Conservation (phyloP, 2,329 filamentous ascomycete species). For the Rhynchosporium secalis region DNA sequence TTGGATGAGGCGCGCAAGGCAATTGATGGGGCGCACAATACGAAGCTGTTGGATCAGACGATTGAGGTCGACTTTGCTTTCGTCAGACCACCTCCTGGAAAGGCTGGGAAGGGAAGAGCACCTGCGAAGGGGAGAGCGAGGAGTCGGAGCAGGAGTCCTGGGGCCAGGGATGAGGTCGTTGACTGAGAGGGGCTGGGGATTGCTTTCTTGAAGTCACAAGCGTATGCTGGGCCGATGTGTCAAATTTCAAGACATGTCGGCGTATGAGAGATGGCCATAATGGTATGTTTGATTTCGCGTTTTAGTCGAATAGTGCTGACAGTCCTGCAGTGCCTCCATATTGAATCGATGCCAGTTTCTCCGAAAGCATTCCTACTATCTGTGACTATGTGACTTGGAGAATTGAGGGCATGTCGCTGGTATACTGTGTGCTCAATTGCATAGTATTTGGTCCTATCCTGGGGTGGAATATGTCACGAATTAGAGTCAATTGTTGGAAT, state of each 20-base stretch:
- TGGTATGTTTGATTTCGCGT: slow-evolving; percentile 41
- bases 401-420: not conserved
- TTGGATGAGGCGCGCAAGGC: slow-evolving; percentile 78
- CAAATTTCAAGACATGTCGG: slow-evolving; percentile 30
- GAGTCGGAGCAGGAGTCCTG: slow-evolving; percentile 39
- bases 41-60: slow-evolving; percentile 79
- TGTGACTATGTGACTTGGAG: not conserved
- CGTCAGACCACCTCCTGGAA: slow-evolving; percentile 72
- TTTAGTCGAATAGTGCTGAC: not conserved
- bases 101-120: slow-evolving; percentile 44
- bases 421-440: not conserved
- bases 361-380: not conserved
- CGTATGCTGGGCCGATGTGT: slow-evolving; percentile 31
- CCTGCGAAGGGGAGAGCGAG: slow-evolving; percentile 39
- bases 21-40: slow-evolving; percentile 75
- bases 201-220: slow-evolving; percentile 1
- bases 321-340: slow-evolving; percentile 20
- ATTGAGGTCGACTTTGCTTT: slow-evolving; percentile 83
- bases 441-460: not conserved
- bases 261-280: slow-evolving; percentile 27
- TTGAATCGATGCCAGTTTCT: slow-evolving; percentile 9
- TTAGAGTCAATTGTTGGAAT: too few species aligned
- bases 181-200: slow-evolving; percentile 15
- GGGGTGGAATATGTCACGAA: too few species aligned
- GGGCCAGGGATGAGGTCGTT: slow-evolving; percentile 34